Conservation (phyloP, 2,329 filamentous ascomycete genomes). For the Zymoseptoria passerinii region DNA sequence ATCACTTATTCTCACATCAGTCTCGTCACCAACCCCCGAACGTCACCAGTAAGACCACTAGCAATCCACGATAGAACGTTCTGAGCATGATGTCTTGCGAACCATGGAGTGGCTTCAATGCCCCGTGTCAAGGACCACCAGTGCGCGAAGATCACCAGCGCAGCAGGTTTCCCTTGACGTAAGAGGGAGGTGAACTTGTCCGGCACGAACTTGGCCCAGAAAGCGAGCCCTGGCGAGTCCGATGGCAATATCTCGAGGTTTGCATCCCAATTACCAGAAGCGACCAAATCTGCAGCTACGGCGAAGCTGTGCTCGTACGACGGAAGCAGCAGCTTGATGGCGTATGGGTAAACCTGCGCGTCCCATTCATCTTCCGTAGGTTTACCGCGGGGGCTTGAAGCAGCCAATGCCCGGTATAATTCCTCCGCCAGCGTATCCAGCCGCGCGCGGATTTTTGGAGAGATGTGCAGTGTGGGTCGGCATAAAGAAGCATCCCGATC, state of each 20-base stretch:
- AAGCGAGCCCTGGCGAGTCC: constrained; percentile 2
- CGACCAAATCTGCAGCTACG: not conserved
- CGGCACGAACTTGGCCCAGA: constrained; percentile 6
- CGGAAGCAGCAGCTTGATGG: constrained; percentile 6
- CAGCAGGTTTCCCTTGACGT: not conserved
- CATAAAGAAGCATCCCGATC: constrained; percentile 1
- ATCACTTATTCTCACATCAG: not conserved
- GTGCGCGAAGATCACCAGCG: constrained; percentile 8
- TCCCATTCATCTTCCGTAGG: not conserved
- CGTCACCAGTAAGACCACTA: not conserved
- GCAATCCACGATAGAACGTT: not conserved
- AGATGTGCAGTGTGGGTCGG: constrained; percentile 3
- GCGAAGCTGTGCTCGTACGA: constrained; percentile 7
- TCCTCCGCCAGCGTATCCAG: constrained; percentile 1
- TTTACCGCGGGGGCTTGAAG: not conserved
- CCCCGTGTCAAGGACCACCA: constrained; percentile 1
- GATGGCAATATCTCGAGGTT: not conserved
- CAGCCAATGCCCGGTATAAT: not conserved
- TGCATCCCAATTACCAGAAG: not conserved
- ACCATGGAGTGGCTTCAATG: constrained; percentile 3
- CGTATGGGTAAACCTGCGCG: constrained; percentile 4
- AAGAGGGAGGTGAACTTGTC: constrained; percentile 6
- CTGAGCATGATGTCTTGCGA: not conserved
- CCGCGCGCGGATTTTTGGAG: not conserved
- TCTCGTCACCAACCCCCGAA: not conserved